phyloP scores from a whole-genome alignment of 2,329 filamentous ascomycete genomes.

The Cyphellophora attinorum region DNA sequence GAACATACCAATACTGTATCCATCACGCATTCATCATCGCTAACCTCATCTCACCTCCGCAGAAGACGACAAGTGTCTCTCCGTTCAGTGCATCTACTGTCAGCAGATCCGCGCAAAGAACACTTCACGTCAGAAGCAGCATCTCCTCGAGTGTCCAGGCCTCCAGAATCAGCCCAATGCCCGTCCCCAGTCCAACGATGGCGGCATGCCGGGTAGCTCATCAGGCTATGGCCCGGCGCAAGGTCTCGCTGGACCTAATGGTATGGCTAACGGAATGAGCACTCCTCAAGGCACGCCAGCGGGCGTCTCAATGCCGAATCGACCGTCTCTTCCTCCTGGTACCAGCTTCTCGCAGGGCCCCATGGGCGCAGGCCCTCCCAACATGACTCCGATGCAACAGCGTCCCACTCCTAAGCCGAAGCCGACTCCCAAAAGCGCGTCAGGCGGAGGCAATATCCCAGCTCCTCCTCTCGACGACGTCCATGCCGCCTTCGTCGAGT shows the following conservation, averaged over 20 bases:
- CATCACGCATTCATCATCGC: conserved; percentile 5
- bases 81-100: conserved; percentile 44
- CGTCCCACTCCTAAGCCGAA: conserved; percentile 10
- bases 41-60: conserved; percentile 14
- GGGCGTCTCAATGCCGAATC: conserved; percentile 26
- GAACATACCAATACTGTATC: conserved; percentile 5
- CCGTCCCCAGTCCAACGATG: conserved; percentile 29
- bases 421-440: conserved; percentile 12
- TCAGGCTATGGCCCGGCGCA: conserved; percentile 32
- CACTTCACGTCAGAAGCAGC: conserved; percentile 42
- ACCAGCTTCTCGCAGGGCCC: too few species aligned
- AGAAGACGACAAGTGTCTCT: conserved; percentile 34
- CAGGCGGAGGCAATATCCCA: conserved; percentile 28
- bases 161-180: conserved; percentile 35
- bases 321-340: conserved; percentile 26
- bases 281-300: conserved; percentile 33
- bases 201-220: conserved; percentile 31
- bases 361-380: conserved; percentile 2
- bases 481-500: conserved; percentile 38
- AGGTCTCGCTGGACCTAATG: conserved; percentile 26
- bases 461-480: conserved; percentile 39
- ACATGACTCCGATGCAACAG: conserved; percentile 1
- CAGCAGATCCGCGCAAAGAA: conserved; percentile 45
- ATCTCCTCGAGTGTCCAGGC: conserved; percentile 40
- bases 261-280: conserved; percentile 34